Conservation (phyloP, 2,329 filamentous ascomycete species). For the Alternaria conjuncta region DNA sequence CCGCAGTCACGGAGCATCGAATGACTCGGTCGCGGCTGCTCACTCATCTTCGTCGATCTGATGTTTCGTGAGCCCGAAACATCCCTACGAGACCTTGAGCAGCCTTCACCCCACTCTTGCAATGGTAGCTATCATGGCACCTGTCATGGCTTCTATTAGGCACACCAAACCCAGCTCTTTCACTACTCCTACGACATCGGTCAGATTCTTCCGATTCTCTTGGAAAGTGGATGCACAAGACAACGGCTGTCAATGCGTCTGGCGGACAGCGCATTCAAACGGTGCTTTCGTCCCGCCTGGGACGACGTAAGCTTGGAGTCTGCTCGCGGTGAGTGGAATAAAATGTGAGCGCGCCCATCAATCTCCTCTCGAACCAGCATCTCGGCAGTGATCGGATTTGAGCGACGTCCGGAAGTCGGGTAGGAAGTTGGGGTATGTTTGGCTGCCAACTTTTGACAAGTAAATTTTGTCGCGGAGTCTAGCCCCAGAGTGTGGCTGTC, state of each 20-base stretch:
- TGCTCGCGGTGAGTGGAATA: neutral
- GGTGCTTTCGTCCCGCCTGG: neutral
- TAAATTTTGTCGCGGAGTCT: neutral
- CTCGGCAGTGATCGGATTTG: neutral
- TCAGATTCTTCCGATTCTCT: neutral
- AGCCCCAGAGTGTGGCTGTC: neutral
- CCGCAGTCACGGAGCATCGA: neutral
- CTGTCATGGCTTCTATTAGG: neutral
- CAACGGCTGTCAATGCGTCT: neutral
- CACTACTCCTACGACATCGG: neutral
- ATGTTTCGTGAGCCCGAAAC: neutral
- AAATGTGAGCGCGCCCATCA: neutral
- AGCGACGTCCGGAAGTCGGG: neutral
- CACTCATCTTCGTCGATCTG: neutral
- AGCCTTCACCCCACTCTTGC: neutral
- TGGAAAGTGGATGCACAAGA: neutral
- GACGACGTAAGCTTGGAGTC: neutral
- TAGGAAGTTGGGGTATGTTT: neutral
- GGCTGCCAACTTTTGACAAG: neutral
- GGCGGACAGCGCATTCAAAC: neutral
- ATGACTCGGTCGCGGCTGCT: neutral
- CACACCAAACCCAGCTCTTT: neutral
- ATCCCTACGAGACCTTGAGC: neutral
- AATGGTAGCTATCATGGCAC: no score
- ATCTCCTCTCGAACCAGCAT: neutral